phyloP scores from a whole-genome alignment of 805 yeast genomes.

The Teunomyces kruisii region DNA sequence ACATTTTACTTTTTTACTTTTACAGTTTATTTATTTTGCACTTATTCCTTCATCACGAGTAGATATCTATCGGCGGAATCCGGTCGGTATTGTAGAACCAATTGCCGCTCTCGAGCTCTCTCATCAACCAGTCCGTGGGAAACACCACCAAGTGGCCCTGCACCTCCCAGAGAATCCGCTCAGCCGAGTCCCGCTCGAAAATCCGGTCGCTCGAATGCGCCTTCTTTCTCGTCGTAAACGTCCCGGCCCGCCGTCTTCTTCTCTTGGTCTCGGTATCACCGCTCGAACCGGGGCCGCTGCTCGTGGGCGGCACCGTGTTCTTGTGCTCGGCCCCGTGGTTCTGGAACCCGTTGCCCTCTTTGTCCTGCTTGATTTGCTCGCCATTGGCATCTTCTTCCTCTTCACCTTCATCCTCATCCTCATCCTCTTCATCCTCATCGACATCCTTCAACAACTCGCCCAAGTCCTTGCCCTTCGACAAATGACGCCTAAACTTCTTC shows the following conservation, averaged over 20 bases:
- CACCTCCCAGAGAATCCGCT: conserved; percentile 63
- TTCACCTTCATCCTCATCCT: neutral
- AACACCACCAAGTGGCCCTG: conserved; percentile 89
- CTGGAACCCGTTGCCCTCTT: neutral
- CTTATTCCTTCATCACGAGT: too few relatives aligned
- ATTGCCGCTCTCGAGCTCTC: conserved; percentile 86
- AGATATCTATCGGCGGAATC: conserved; percentile 92
- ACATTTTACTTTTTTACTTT: too few relatives aligned
- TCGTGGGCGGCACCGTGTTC: neutral
- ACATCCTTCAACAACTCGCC: conserved; percentile 4
- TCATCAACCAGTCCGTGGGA: conserved; percentile 86
- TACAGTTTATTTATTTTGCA: too few relatives aligned
- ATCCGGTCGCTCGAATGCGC: conserved; percentile 47
- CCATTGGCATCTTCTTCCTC: neutral
- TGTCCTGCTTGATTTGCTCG: neutral
- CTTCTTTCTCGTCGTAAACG: conserved; percentile 36
- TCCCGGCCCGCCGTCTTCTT: conserved; percentile 37
- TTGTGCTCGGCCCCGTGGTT: neutral
- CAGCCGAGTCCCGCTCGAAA: conserved; percentile 75
- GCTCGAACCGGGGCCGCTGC: too few relatives aligned
- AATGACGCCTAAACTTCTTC: conserved; percentile 8
- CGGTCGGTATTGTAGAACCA: conserved; percentile 96
- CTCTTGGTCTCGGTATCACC: conserved; percentile 5
- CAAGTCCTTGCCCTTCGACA: conserved; percentile 4
- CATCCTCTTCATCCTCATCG: conserved; percentile 4